A percentile compares a stretch with the other conserved stretches of the same genome.
These are phyloP conservation scores for Rutstroemia sydowiana DNA, from an alignment of 2,329 filamentous ascomycete species.

Conservation along the genomic window DNA sequence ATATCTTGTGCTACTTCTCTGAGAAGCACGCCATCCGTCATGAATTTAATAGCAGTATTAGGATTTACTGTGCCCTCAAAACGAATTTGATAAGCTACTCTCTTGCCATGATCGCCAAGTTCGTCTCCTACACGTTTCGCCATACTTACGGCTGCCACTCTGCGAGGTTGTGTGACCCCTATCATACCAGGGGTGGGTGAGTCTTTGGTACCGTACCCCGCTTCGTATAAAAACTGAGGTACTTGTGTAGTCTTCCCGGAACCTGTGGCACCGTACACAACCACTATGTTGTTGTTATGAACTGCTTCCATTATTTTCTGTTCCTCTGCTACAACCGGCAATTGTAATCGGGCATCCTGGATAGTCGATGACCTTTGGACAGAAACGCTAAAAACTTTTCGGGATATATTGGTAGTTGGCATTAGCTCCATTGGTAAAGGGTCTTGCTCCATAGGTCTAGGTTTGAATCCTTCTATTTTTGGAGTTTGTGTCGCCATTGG, in stretches of 20 bases:
- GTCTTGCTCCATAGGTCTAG: constrained; percentile 62
- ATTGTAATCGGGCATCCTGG: constrained; percentile 66
- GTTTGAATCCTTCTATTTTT: constrained; percentile 54
- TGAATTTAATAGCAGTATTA: constrained; percentile 91
- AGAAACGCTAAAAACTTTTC: constrained; percentile 70
- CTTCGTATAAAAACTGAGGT: constrained; percentile 91
- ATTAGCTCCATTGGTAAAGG: constrained; percentile 60
- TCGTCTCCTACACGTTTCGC: constrained; percentile 85
- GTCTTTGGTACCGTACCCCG: constrained; percentile 74
- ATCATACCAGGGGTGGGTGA: constrained; percentile 87
- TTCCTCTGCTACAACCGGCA: constrained; percentile 91
- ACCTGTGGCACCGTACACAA: constrained; percentile 91
- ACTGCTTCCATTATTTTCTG: constrained; percentile 98
- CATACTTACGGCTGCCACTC: constrained; percentile 96
- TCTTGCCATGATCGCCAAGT: constrained; percentile 66
- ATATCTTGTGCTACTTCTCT: constrained; percentile 89
- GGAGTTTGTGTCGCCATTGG: constrained; percentile 37
- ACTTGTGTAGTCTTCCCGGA: constrained; percentile 97
- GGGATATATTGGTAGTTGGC: constrained; percentile 47
- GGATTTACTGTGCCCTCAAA: constrained; percentile 79
- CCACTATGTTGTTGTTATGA: constrained; percentile 80
- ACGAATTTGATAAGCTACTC: constrained; percentile 87
- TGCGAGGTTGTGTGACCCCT: constrained; percentile 86
- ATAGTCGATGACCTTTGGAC: constrained; percentile 66
- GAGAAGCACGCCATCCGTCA: constrained; percentile 95